Conservation (phyloP, 345 rosid species). For the Eucalyptus cloeziana region DNA sequence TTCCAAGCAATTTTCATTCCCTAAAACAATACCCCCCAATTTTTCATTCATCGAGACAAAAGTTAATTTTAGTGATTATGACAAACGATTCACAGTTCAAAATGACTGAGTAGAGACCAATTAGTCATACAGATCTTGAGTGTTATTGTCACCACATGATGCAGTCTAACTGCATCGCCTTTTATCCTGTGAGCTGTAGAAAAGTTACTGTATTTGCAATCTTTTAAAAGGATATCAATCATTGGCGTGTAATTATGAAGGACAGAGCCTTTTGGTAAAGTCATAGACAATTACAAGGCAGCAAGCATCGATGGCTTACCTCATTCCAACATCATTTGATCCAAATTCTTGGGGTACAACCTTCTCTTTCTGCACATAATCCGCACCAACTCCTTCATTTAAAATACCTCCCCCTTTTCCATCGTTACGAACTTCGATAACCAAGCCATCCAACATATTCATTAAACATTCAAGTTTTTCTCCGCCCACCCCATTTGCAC, state of each 20-base stretch:
- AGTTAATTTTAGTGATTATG: neutral
- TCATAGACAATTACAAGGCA: neutral
- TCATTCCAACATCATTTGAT: slow-evolving; percentile 35
- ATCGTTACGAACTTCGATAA: slow-evolving; percentile 59
- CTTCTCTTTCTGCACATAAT: slow-evolving; percentile 93
- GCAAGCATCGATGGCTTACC: slow-evolving; percentile 25
- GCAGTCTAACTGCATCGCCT: neutral
- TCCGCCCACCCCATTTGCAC: slow-evolving; percentile 93
- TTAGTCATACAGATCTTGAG: neutral
- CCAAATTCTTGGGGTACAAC: slow-evolving; percentile 63
- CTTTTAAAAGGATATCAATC: neutral
- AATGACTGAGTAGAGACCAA: neutral
- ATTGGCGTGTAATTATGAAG: neutral
- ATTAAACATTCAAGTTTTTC: slow-evolving; percentile 50
- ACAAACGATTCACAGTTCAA: neutral
- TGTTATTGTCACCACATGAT: neutral
- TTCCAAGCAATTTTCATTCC: neutral
- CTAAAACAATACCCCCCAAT: neutral
- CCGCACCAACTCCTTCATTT: slow-evolving; percentile 95
- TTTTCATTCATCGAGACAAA: neutral
- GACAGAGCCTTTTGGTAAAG: neutral
- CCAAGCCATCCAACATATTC: slow-evolving; percentile 33
- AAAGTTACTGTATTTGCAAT: neutral
- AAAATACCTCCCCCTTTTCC: slow-evolving; percentile 72
- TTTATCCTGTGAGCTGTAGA: neutral